Evolutionary conservation across 257 asterid species (phyloP).

Genomic region (Gynochthodes officinalis): DNA sequence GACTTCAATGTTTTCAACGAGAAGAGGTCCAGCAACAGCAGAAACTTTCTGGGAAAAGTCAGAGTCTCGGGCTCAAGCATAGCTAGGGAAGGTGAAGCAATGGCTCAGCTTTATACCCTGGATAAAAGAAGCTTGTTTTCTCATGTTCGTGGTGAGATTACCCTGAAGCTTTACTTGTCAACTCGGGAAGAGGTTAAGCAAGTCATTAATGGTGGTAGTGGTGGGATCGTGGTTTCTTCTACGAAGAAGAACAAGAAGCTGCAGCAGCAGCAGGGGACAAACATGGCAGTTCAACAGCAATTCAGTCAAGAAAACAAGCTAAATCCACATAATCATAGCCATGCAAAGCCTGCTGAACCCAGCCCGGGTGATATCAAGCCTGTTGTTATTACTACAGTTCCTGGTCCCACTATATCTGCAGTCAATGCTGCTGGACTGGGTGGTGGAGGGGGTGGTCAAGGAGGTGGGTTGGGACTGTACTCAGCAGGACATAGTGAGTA

Average conservation of each 20-base stretch:
- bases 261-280: slow-evolving; percentile 43
- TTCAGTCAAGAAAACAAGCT: slow-evolving; percentile 29
- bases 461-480: slow-evolving; percentile 29
- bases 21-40: slow-evolving; percentile 56
- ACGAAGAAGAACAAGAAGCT: slow-evolving; percentile 60
- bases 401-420: slow-evolving; percentile 43
- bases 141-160: slow-evolving; percentile 81
- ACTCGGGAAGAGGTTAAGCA: slow-evolving; percentile 63
- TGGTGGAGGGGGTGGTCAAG: slow-evolving; percentile 23
- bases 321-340: slow-evolving; percentile 43
- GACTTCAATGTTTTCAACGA: slow-evolving; percentile 82
- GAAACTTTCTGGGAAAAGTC: slow-evolving; percentile 75
- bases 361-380: slow-evolving; percentile 62
- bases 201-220: slow-evolving; percentile 25
- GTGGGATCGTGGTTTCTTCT: slow-evolving; percentile 14
- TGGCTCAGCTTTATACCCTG: slow-evolving; percentile 60
- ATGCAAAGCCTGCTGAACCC: slow-evolving; percentile 48
- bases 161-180: slow-evolving; percentile 62
- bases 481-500: slow-evolving; percentile 39
- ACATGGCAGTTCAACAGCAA: slow-evolving; percentile 38
- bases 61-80: slow-evolving; percentile 61
- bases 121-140: slow-evolving; percentile 81
- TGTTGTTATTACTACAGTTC: slow-evolving; percentile 52
- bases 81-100: slow-evolving; percentile 55
- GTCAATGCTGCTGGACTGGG: slow-evolving; percentile 23